A percentile compares a stretch with the other conserved stretches of the same genome.
These are phyloP conservation scores for Suillus tomentosus DNA, from an alignment of 768 basidiomycete species.

Conservation along the genomic window DNA sequence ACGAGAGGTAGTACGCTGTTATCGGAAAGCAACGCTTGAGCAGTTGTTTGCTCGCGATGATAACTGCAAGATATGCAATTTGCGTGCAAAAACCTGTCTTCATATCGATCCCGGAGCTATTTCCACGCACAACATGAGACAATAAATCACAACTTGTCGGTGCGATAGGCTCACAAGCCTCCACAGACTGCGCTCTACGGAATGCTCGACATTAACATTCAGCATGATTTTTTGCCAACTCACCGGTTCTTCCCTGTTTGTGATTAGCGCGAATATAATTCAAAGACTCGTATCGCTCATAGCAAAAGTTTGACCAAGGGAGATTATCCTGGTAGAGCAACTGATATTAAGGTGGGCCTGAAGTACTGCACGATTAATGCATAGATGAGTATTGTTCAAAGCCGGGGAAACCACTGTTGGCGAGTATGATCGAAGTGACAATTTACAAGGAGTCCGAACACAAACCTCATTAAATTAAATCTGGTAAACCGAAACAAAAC, in stretches of 20 bases:
- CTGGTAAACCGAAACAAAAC: not conserved
- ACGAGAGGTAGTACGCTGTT: not conserved
- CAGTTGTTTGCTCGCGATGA: conserved; percentile 74
- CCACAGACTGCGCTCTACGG: not conserved
- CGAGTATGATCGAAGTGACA: not conserved
- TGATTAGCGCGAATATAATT: not conserved
- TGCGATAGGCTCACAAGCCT: not conserved
- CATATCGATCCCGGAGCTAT: conserved; percentile 56
- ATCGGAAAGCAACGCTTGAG: conserved; percentile 26
- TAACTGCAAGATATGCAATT: conserved; percentile 54
- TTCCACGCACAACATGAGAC: conserved; percentile 36
- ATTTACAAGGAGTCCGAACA: not conserved
- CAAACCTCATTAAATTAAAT: conserved; percentile 8
- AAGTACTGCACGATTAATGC: not conserved
- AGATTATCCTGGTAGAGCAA: not conserved
- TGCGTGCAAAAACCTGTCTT: conserved; percentile 43
- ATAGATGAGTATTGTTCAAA: not conserved
- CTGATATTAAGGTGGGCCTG: not conserved
- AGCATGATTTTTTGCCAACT: not conserved
- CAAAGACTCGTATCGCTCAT: not conserved
- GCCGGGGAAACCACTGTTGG: not conserved
- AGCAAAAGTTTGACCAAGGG: not conserved
- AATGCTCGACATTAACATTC: not conserved
- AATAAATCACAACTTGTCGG: not conserved
- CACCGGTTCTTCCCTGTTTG: not conserved